These are phyloP conservation scores for Porcisia hertigi DNA, from an alignment of 208 protist genomes.

Conservation along the genomic window DNA sequence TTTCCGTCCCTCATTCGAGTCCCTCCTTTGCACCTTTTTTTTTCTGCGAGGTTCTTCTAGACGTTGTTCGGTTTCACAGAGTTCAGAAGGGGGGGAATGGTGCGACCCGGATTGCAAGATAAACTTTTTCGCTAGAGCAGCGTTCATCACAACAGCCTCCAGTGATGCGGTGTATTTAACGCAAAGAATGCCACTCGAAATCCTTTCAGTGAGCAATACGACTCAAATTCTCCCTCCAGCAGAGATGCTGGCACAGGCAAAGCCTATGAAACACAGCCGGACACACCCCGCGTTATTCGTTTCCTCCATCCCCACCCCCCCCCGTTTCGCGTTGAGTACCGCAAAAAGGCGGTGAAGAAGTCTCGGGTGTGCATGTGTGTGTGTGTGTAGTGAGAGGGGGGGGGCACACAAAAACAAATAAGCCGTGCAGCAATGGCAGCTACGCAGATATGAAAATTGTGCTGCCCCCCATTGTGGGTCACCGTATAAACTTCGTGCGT, in stretches of 20 bases:
- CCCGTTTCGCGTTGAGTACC: neutral
- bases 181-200: constrained; percentile 73
- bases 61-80: constrained; percentile 56
- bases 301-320: neutral
- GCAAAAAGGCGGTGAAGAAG: neutral
- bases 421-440: neutral
- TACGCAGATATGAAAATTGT: neutral
- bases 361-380: neutral
- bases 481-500: no score
- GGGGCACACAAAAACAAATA: neutral
- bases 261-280: constrained; percentile 43
- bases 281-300: constrained; percentile 12
- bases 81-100: constrained; percentile 26
- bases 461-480: no score
- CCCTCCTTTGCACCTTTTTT: constrained; percentile 33
- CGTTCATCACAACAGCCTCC: constrained; percentile 46
- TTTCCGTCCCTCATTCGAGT: constrained; percentile 27
- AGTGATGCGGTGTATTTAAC: constrained; percentile 72
- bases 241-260: constrained; percentile 81
- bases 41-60: constrained; percentile 48
- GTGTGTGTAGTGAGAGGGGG: neutral
- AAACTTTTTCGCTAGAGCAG: constrained; percentile 62
- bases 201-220: constrained; percentile 57
- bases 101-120: constrained; percentile 57
- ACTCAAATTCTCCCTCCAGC: constrained; percentile 71